Conservation (phyloP, 306 rosid genomes). For the Fragaria vesca region DNA sequence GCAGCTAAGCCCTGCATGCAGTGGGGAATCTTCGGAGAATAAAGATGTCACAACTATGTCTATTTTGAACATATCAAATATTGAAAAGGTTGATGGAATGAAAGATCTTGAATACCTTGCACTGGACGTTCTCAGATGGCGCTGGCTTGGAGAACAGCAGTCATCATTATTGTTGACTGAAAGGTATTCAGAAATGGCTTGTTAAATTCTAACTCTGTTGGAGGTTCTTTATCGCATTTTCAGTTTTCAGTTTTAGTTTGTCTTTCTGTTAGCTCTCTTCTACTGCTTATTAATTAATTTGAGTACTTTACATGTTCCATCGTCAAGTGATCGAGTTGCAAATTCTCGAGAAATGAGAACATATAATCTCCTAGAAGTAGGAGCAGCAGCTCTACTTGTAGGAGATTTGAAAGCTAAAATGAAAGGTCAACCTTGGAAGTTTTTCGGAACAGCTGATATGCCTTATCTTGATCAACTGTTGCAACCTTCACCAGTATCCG, state of each 20-base stretch:
- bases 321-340: conserved; percentile 60
- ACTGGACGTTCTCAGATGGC: conserved; percentile 86
- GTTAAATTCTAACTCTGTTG: conserved; percentile 21
- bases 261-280: conserved; percentile 14
- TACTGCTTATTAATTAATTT: conserved; percentile 25
- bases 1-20: conserved; percentile 64
- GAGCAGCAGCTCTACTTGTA: conserved; percentile 90
- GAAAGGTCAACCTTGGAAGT: conserved; percentile 88
- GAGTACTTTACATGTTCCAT: conserved; percentile 31
- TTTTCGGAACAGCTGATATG: conserved; percentile 94
- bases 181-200: conserved; percentile 45
- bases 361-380: conserved; percentile 81
- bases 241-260: conserved; percentile 11
- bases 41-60: conserved; percentile 56
- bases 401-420: conserved; percentile 85
- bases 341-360: conserved; percentile 70
- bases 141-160: conserved; percentile 77
- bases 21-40: conserved; percentile 61
- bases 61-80: conserved; percentile 63
- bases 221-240: background rate
- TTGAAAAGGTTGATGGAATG: conserved; percentile 58
- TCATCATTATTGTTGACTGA: conserved; percentile 56
- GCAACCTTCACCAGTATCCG: conserved; percentile 84
- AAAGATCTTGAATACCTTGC: conserved; percentile 75
- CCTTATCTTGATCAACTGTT: conserved; percentile 92